Percentiles rank a stretch among this genome's conserved stretches.
Evolutionary conservation across 306 rosid genomes (phyloP).

Genomic region (Begonia peltatifolia): DNA sequence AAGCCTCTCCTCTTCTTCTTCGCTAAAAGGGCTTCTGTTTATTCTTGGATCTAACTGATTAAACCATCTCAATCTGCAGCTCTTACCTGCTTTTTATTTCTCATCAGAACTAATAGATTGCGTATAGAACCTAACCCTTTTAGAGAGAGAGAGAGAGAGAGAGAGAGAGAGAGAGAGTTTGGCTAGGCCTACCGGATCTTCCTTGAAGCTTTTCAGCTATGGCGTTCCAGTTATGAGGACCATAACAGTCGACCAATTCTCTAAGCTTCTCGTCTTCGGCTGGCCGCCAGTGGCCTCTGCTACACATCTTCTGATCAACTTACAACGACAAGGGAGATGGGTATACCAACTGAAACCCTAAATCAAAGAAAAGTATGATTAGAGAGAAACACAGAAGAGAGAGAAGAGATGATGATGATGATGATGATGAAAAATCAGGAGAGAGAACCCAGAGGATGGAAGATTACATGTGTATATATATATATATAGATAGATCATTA

Average conservation of each 20-base stretch:
- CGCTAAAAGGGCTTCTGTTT: slow-evolving; percentile 67
- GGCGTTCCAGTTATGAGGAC: slow-evolving; percentile 99
- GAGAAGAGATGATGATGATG: background rate
- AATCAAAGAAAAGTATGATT: background rate
- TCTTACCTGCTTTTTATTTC: slow-evolving; percentile 41
- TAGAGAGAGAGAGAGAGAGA: too few species aligned
- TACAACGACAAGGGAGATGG: background rate
- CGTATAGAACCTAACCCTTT: too few species aligned
- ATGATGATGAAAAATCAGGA: slow-evolving; percentile 6
- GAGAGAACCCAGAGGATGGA: slow-evolving; percentile 19
- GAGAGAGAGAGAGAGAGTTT: too few species aligned
- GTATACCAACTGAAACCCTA: background rate
- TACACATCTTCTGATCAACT: slow-evolving; percentile 44
- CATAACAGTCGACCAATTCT: slow-evolving; percentile 78
- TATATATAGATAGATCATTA: slow-evolving; percentile 1
- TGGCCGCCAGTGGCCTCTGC: slow-evolving; percentile 98
- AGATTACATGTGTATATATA: background rate
- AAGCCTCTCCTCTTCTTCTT: slow-evolving; percentile 81
- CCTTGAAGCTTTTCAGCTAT: slow-evolving; percentile 90
- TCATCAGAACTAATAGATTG: too few species aligned
- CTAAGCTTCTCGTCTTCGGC: slow-evolving; percentile 81
- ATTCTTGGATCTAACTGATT: slow-evolving; percentile 90
- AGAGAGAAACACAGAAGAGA: background rate
- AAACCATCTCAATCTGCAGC: slow-evolving; percentile 98
- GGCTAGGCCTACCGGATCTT: slow-evolving; percentile 54